Conservation (phyloP, 495 filamentous ascomycete species). For the Neurospora sp. region DNA sequence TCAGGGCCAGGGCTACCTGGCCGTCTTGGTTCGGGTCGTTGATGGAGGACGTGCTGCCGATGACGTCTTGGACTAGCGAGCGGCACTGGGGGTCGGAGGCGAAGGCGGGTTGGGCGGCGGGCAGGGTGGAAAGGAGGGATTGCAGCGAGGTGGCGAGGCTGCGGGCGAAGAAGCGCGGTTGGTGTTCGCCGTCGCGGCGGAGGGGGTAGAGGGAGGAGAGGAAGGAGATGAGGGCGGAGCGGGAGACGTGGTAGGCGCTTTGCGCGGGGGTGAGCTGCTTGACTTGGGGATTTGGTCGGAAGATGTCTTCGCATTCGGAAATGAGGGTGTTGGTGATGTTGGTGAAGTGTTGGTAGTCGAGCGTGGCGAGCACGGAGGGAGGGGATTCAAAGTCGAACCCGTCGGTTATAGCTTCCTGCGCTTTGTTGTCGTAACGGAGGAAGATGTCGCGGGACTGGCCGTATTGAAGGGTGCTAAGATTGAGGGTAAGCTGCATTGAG, state of each 20-base stretch:
- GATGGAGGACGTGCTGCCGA: constrained; percentile 7
- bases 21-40: constrained; percentile 13
- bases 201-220: constrained; percentile 25
- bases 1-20: constrained; percentile 28
- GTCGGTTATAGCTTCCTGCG: not conserved
- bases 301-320: not conserved
- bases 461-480: constrained; percentile 33
- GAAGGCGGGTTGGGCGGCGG: constrained; percentile 7
- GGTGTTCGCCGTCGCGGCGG: constrained; percentile 17
- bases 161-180: constrained; percentile 10
- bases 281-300: not conserved
- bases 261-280: constrained; percentile 10
- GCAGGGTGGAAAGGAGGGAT: not conserved
- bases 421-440: constrained; percentile 11
- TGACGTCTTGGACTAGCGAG: constrained; percentile 29
- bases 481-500: constrained; percentile 18
- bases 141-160: constrained; percentile 18
- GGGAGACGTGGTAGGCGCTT: constrained; percentile 33
- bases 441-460: constrained; percentile 38
- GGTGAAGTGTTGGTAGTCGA: constrained; percentile 20
- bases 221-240: constrained; percentile 29
- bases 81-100: constrained; percentile 12
- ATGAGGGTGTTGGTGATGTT: not conserved
- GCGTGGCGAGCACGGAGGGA: constrained; percentile 14
- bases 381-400: constrained; percentile 1